These are phyloP conservation scores for Alternaria incomplexa DNA, from an alignment of 2,329 filamentous ascomycete species.

Conservation along the genomic window DNA sequence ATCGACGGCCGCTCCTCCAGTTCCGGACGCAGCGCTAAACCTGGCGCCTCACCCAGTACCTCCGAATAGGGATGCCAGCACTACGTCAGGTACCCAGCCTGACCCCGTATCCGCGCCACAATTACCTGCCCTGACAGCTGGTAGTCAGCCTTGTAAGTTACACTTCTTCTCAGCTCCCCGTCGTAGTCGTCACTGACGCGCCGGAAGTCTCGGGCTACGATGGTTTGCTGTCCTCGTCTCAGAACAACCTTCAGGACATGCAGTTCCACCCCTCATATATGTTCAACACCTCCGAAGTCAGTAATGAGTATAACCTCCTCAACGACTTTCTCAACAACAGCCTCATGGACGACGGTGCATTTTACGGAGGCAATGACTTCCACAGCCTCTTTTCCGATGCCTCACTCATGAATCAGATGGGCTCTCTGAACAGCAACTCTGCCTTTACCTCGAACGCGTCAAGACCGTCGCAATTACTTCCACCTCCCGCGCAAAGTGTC, in stretches of 20 bases:
- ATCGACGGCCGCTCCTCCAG: conserved; percentile 33
- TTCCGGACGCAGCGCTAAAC: conserved; percentile 47
- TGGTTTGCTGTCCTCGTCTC: conserved; percentile 74
- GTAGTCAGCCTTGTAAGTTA: conserved; percentile 76
- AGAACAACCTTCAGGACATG: conserved; percentile 92
- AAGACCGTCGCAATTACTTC: conserved; percentile 52
- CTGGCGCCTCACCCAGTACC: conserved; percentile 45
- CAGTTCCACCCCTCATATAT: conserved; percentile 93
- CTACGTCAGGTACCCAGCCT: conserved; percentile 74
- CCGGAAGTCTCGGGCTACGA: conserved; percentile 77
- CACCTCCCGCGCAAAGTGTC: conserved; percentile 52
- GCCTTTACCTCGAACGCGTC: conserved; percentile 52
- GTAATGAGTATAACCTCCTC: conserved; percentile 94
- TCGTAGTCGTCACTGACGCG: conserved; percentile 31
- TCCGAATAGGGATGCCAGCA: conserved; percentile 43
- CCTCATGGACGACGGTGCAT: conserved; percentile 72
- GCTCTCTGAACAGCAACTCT: conserved; percentile 43
- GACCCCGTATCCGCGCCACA: conserved; percentile 72
- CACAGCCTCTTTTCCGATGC: conserved; percentile 66
- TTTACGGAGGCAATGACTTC: conserved; percentile 52
- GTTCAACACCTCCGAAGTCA: conserved; percentile 92
- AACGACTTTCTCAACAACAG: conserved; percentile 96
- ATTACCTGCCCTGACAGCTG: conserved; percentile 65
- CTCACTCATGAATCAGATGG: conserved; percentile 56
- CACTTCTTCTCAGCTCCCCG: conserved; percentile 35